Evolutionary conservation across 1,284 basidiomycete species (phyloP).

Genomic region (Dichomitus squalens): DNA sequence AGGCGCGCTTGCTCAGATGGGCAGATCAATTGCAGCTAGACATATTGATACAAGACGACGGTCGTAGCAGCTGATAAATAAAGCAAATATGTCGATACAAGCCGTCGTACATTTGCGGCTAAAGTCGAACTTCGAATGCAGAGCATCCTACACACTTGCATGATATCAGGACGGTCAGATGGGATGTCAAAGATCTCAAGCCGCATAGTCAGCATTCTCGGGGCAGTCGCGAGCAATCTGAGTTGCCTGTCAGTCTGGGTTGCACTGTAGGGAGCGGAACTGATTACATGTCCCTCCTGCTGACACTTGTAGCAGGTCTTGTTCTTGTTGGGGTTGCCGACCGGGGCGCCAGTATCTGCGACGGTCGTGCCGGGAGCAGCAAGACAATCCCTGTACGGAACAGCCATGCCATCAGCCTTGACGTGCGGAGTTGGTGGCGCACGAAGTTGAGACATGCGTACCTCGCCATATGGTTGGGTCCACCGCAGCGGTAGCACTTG

Average conservation of each 20-base stretch:
- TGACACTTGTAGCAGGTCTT: constrained; percentile 89
- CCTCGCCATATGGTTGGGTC: constrained; percentile 83
- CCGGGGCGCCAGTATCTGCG: constrained; percentile 42
- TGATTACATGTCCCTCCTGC: constrained; percentile 78
- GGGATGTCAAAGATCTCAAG: constrained; percentile 21
- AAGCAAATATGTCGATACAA: constrained; percentile 25
- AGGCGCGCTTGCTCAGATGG: background rate
- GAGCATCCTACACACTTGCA: constrained; percentile 16
- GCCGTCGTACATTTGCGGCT: constrained; percentile 17
- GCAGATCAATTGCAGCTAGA: constrained; percentile 1
- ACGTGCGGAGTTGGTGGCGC: background rate
- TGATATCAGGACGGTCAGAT: constrained; percentile 14
- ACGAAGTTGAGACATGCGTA: constrained; percentile 29
- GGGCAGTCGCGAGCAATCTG: constrained; percentile 82
- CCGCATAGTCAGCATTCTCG: constrained; percentile 49
- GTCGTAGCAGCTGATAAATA: constrained; percentile 29
- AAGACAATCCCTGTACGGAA: constrained; percentile 66
- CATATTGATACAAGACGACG: constrained; percentile 16
- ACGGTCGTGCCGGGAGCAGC: constrained; percentile 64
- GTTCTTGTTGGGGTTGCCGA: constrained; percentile 50
- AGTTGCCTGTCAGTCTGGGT: background rate
- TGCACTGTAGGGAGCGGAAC: background rate
- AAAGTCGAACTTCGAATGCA: constrained; percentile 18
- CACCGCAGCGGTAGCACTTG: constrained; percentile 83
- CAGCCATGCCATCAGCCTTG: constrained; percentile 1